Evolutionary conservation across 345 rosid genomes (phyloP).

Genomic region (Conringia planisiliqua): DNA sequence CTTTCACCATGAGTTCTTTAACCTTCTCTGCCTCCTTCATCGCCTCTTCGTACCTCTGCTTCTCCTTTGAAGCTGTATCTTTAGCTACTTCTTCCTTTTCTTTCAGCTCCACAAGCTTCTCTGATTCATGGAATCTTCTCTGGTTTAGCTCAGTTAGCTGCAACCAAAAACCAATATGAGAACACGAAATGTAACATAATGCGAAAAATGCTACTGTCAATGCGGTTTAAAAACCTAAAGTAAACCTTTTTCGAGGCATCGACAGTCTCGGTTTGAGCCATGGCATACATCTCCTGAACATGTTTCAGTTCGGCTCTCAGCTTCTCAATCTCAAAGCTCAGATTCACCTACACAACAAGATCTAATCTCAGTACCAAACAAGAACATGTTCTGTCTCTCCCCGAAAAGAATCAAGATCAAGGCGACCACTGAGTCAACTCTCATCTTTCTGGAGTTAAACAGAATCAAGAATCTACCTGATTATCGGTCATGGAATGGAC

Average conservation of each 20-base stretch:
- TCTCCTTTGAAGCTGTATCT: constrained; percentile 59
- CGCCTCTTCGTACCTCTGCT: constrained; percentile 54
- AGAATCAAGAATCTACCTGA: constrained; percentile 41
- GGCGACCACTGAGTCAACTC: background rate
- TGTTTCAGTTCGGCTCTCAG: constrained; percentile 81
- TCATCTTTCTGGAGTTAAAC: background rate
- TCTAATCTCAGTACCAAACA: background rate
- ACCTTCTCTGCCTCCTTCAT: constrained; percentile 50
- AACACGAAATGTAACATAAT: background rate
- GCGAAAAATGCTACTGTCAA: background rate
- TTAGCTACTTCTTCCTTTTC: constrained; percentile 48
- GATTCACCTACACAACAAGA: constrained; percentile 43
- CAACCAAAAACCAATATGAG: background rate
- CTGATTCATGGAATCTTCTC: constrained; percentile 46
- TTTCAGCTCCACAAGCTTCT: constrained; percentile 52
- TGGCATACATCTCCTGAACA: constrained; percentile 67
- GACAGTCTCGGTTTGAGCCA: constrained; percentile 70
- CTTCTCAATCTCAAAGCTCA: constrained; percentile 84
- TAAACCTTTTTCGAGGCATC: constrained; percentile 79
- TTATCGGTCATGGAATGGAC: constrained; percentile 42
- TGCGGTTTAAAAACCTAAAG: background rate
- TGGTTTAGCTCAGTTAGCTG: constrained; percentile 56
- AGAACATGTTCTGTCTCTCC: background rate
- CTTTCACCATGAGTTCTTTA: constrained; percentile 48
- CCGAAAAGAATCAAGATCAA: background rate